Evolutionary conservation across 306 rosid species (phyloP).

Genomic region (Carpinus viminea): DNA sequence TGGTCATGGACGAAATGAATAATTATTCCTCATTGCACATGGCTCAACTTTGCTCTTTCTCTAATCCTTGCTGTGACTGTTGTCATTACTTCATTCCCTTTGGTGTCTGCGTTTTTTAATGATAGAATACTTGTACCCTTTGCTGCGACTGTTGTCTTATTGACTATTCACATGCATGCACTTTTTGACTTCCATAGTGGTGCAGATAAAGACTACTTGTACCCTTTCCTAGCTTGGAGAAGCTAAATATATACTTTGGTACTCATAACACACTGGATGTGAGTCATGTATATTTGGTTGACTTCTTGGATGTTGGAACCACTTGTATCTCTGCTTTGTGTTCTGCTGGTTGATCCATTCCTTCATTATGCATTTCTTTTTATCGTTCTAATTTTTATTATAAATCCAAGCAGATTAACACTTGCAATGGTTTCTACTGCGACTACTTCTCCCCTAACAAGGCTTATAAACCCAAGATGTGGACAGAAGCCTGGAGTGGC

Average conservation of each 20-base stretch:
- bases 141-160: conserved; percentile 19
- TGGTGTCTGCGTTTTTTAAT: conserved; percentile 26
- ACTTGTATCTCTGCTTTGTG: conserved; percentile 11
- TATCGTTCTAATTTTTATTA: conserved; percentile 20
- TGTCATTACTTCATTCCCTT: conserved; percentile 20
- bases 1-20: conserved; percentile 28
- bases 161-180: conserved; percentile 6
- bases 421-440: conserved; percentile 97
- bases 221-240: conserved; percentile 7
- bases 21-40: conserved; percentile 36
- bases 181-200: conserved; percentile 25
- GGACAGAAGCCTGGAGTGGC: conserved; percentile 99
- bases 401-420: conserved; percentile 62
- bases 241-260: conserved; percentile 6
- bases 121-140: not conserved
- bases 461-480: conserved; percentile 96
- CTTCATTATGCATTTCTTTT: not conserved
- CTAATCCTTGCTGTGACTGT: conserved; percentile 19
- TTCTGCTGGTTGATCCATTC: not conserved
- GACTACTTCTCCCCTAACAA: conserved; percentile 93
- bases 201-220: conserved; percentile 10
- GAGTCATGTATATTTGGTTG: conserved; percentile 20
- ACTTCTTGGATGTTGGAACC: conserved; percentile 12
- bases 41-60: conserved; percentile 29
- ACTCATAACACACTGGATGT: conserved; percentile 1